Conservation (phyloP, 2,329 filamentous ascomycete species). For the Stachybotrys echinatus region DNA sequence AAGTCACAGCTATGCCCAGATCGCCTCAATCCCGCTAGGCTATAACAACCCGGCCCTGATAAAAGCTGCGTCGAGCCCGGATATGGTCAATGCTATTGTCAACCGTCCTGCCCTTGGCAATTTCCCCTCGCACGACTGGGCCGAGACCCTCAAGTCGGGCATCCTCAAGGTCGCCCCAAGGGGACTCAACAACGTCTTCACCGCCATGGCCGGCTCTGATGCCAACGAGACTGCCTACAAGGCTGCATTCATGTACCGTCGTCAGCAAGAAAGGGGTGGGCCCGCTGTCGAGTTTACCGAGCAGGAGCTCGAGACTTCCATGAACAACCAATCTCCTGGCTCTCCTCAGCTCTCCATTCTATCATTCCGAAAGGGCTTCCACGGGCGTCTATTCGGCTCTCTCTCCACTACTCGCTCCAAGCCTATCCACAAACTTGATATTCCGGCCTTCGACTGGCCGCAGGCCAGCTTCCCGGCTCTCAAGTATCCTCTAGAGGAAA, state of each 20-base stretch:
- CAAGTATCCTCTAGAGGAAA: constrained; percentile 80
- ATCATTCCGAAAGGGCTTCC: constrained; percentile 84
- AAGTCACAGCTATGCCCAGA: constrained; percentile 70
- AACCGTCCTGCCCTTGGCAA: constrained; percentile 88
- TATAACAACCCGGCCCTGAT: constrained; percentile 83
- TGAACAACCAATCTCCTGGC: constrained; percentile 77
- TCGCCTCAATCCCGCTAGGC: constrained; percentile 85
- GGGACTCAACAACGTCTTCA: constrained; percentile 85
- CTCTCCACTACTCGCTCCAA: constrained; percentile 88
- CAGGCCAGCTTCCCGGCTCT: constrained; percentile 80
- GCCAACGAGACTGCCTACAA: constrained; percentile 95
- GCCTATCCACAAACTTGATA: constrained; percentile 91
- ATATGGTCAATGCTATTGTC: constrained; percentile 77
- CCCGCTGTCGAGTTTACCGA: constrained; percentile 71
- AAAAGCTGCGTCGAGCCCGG: constrained; percentile 64
- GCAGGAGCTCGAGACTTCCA: constrained; percentile 67
- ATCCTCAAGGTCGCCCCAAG: constrained; percentile 78
- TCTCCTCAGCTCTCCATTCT: constrained; percentile 75
- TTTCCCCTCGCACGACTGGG: constrained; percentile 85
- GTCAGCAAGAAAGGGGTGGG: constrained; percentile 75
- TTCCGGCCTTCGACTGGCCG: constrained; percentile 92
- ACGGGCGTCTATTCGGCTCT: constrained; percentile 83
- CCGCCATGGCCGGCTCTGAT: constrained; percentile 81
- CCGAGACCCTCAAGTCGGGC: constrained; percentile 70
- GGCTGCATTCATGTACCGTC: constrained; percentile 90